Evolutionary conservation across 495 filamentous ascomycete genomes (phyloP).

Genomic region (Alectoria sarmentosa): DNA sequence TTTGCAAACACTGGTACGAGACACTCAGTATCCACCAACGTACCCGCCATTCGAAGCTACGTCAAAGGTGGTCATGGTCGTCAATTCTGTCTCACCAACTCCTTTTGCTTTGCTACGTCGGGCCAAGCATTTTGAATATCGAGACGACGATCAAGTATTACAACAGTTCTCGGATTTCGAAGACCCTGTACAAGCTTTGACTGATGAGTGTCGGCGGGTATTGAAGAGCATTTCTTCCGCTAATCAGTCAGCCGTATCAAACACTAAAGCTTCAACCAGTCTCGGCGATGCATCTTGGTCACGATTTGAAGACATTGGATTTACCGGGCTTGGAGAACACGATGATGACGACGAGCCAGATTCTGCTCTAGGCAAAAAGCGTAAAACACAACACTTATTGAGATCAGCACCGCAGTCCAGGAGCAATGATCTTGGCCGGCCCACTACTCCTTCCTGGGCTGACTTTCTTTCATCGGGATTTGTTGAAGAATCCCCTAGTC

Average conservation of each 20-base stretch:
- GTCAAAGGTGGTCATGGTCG: constrained; percentile 91
- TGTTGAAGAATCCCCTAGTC: constrained; percentile 55
- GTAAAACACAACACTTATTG: constrained; percentile 37
- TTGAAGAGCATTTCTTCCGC: constrained; percentile 79
- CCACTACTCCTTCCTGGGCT: constrained; percentile 95
- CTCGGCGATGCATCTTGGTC: constrained; percentile 89
- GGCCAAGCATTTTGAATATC: constrained; percentile 91
- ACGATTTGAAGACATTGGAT: constrained; percentile 91
- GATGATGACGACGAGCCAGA: constrained; percentile 52
- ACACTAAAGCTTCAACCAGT: constrained; percentile 59
- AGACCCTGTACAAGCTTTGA: constrained; percentile 80
- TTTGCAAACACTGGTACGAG: constrained; percentile 79
- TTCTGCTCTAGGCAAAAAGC: constrained; percentile 27
- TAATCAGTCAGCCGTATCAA: constrained; percentile 71
- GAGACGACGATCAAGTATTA: constrained; percentile 76
- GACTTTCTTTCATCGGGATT: constrained; percentile 96
- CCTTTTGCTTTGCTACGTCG: constrained; percentile 86
- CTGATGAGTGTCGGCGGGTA: constrained; percentile 88
- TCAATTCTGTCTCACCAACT: constrained; percentile 90
- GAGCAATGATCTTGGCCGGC: constrained; percentile 60
- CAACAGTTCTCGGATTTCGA: constrained; percentile 81
- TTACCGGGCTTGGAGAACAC: constrained; percentile 68
- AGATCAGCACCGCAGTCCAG: constrained; percentile 57
- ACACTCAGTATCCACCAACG: constrained; percentile 92
- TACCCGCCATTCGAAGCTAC: constrained; percentile 71